Conservation (phyloP, 768 basidiomycete genomes). For the Mycena belliarum region DNA sequence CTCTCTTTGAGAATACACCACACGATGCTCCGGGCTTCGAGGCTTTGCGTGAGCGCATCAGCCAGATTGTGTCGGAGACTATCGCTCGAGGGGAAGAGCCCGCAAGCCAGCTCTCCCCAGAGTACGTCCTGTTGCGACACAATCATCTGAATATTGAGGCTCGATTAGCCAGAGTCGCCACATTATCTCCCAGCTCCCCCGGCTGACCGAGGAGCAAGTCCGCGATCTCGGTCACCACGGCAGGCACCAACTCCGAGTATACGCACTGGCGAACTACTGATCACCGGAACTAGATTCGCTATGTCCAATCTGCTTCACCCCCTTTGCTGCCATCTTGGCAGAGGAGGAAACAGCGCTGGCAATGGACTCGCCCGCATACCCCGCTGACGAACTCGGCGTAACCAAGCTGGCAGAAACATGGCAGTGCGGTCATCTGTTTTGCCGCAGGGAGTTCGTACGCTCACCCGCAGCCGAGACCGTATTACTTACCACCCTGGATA, state of each 20-base stretch:
- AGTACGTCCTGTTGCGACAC: background rate
- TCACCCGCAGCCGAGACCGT: background rate
- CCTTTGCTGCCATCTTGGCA: slow-evolving; percentile 66
- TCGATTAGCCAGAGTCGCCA: slow-evolving; percentile 37
- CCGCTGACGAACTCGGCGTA: slow-evolving; percentile 69
- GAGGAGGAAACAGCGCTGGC: slow-evolving; percentile 74
- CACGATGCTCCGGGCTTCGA: slow-evolving; percentile 2
- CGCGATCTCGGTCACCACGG: slow-evolving; percentile 49
- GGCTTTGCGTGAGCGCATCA: slow-evolving; percentile 12
- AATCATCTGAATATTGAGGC: background rate
- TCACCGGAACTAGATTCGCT: slow-evolving; percentile 52
- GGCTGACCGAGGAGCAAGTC: slow-evolving; percentile 52
- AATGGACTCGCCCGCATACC: slow-evolving; percentile 79
- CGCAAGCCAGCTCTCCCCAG: slow-evolving; percentile 14
- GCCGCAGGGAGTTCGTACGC: slow-evolving; percentile 66
- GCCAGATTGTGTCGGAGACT: slow-evolving; percentile 12
- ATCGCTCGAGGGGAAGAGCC: slow-evolving; percentile 15
- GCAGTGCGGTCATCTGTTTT: slow-evolving; percentile 75
- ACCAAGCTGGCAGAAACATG: slow-evolving; percentile 55
- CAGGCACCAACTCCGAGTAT: slow-evolving; percentile 17
- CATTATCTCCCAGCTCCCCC: slow-evolving; percentile 49
- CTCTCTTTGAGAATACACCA: slow-evolving; percentile 5
- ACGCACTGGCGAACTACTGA: background rate
- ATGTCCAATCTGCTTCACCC: slow-evolving; percentile 76
- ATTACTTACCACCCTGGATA: slow-evolving; percentile 28